Conservation (phyloP, 108 stramenopile genomes). For the Seminavis robusta region DNA sequence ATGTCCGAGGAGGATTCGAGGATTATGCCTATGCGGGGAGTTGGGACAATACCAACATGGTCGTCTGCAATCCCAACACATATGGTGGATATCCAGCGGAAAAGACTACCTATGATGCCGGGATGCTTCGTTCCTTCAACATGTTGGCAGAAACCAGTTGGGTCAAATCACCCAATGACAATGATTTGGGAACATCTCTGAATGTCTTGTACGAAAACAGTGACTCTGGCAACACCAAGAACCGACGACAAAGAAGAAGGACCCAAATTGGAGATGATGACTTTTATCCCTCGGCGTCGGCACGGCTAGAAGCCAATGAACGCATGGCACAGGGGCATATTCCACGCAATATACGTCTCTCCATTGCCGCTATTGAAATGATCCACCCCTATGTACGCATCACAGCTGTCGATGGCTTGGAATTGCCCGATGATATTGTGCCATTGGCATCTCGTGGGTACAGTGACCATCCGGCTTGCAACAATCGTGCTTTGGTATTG, state of each 20-base stretch:
- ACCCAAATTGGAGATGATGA: too few relatives aligned
- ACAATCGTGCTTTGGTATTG: too few relatives aligned
- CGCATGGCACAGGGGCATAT: too few relatives aligned
- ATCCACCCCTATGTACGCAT: constrained; percentile 87
- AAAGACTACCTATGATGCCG: constrained; percentile 72
- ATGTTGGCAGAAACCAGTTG: constrained; percentile 89
- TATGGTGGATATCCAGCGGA: constrained; percentile 57
- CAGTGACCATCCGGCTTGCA: too few relatives aligned
- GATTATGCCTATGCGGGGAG: constrained; percentile 93
- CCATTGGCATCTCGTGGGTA: too few relatives aligned
- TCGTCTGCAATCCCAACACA: constrained; percentile 60
- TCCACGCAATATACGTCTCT: constrained; percentile 84
- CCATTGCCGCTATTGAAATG: constrained; percentile 76
- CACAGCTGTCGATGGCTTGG: constrained; percentile 38
- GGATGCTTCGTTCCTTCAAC: constrained; percentile 83
- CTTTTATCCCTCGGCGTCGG: too few relatives aligned
- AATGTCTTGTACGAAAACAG: constrained; percentile 36
- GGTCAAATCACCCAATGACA: constrained; percentile 50
- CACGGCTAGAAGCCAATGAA: too few relatives aligned
- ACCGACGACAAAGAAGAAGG: too few relatives aligned
- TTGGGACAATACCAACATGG: constrained; percentile 77
- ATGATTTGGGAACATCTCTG: constrained; percentile 61
- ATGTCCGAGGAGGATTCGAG: constrained; percentile 92
- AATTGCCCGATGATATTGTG: constrained; percentile 55
- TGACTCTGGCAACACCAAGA: constrained; percentile 33